Evolutionary conservation across 495 filamentous ascomycete genomes (phyloP).

Genomic region (Melanomma pulvis-pyrius): DNA sequence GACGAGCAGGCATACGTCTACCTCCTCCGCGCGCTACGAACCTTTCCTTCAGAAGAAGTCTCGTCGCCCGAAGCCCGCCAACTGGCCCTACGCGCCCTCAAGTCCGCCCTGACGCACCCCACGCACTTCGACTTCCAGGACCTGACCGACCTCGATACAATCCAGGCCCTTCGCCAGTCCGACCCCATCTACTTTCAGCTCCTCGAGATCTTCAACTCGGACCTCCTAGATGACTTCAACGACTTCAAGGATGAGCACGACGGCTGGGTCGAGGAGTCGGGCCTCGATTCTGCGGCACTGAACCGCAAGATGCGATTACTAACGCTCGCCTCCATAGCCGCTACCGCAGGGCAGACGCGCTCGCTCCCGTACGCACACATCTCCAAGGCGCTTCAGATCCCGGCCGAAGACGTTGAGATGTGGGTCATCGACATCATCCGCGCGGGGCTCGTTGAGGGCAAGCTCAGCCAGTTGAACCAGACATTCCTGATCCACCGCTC

Average conservation of each 20-base stretch:
- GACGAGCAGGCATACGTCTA: conserved; percentile 78
- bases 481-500: conserved; percentile 93
- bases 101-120: conserved; percentile 73
- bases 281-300: conserved; percentile 63
- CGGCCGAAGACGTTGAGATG: conserved; percentile 82
- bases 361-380: conserved; percentile 85
- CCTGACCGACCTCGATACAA: conserved; percentile 78
- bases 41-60: conserved; percentile 74
- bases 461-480: conserved; percentile 84
- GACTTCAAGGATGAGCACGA: conserved; percentile 86
- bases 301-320: conserved; percentile 92
- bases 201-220: conserved; percentile 90
- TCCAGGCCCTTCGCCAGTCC: conserved; percentile 82
- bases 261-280: conserved; percentile 74
- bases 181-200: conserved; percentile 85
- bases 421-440: conserved; percentile 99
- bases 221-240: conserved; percentile 90
- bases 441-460: conserved; percentile 90
- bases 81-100: conserved; percentile 82
- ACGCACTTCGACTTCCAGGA: conserved; percentile 93
- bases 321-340: conserved; percentile 86
- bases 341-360: conserved; percentile 70
- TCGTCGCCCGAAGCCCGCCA: conserved; percentile 71
- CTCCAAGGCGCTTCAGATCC: conserved; percentile 77
- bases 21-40: conserved; percentile 79